Evolutionary conservation across 2,329 filamentous ascomycete genomes (phyloP), one percentile per base, ranked within the genome.

Genomic region (Colletotrichum sp.): DNA sequence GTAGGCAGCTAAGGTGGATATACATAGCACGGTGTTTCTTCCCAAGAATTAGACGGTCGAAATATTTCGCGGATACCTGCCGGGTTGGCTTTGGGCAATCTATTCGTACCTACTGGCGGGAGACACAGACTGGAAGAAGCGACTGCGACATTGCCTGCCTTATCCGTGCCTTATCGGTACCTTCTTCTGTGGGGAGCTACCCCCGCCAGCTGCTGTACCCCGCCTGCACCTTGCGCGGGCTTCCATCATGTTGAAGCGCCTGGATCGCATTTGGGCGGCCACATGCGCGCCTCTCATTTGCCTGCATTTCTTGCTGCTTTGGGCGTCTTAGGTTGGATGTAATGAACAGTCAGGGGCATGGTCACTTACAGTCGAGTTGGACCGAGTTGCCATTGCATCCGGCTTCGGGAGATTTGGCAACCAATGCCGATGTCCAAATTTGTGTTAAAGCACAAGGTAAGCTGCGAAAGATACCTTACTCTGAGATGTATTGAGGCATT

Each of bases 161-260:
- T 58, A 58, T 58, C 55, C 55, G 55, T 58, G n/a, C 55, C 22
- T 28, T 28, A 28, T n/a, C 12, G 13, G 30, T 68, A 30, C n/a
- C 60, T 39, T 58, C 66, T 30, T 73, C 22, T 66, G 74, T 68
- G 74, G 65, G 58, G 74, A 76, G 64, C 73, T 68, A 73, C 28
- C 64, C 70, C 70, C 52, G 39, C 70, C 69, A 39, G 68, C 25
- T 68, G 39, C 64, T 74, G 70, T 73, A 69, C 74, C 74, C 74
- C 74, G 70, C 74, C 64, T 64, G 61, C 52, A 60, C 27, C 60
- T 74, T 13, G 27, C n/a, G 43, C n/a, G n/a, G 43, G 43, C 43
- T 22, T 48, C n/a, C 6, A 48, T 48, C 22, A 27, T 58, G 25
- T 48, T 58, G 52, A 69, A 58, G 58, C 34, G 48, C n/a, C 36